These are phyloP conservation scores for Chlorella sp. DNA, from an alignment of 139 green algal species.

Conservation along the genomic window DNA sequence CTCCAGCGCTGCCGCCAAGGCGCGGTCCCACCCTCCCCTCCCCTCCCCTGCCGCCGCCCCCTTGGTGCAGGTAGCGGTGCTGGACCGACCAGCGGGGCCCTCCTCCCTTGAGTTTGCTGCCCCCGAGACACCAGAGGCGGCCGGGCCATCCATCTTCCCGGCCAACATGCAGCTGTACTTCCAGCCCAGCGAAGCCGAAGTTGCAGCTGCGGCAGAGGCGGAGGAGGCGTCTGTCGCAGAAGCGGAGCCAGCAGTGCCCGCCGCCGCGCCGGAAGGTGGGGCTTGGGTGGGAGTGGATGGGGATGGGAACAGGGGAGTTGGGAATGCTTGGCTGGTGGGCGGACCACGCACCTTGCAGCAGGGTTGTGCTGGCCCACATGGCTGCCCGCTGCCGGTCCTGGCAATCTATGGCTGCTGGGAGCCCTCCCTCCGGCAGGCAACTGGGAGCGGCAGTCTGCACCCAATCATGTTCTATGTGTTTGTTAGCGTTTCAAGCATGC, in stretches of 20 bases:
- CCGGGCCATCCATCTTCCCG: conserved; percentile 26
- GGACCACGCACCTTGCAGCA: too few species aligned
- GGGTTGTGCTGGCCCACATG: too few species aligned
- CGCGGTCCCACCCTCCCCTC: neutral
- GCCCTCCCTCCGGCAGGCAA: too few species aligned
- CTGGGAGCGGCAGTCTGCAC: too few species aligned
- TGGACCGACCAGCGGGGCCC: conserved; percentile 19
- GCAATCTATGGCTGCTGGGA: too few species aligned
- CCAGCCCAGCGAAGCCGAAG: neutral
- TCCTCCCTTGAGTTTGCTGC: conserved; percentile 34
- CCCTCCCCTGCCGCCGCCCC: neutral
- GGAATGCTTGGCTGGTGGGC: too few species aligned
- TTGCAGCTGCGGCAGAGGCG: neutral
- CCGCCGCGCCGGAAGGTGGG: neutral
- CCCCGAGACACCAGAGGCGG: conserved; percentile 26
- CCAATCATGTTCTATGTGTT: too few species aligned
- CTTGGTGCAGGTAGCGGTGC: conserved; percentile 17
- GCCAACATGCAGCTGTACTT: conserved; percentile 34
- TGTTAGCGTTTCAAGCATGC: too few species aligned
- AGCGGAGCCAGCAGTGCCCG: neutral
- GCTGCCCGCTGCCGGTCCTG: too few species aligned
- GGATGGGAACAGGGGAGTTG: too few species aligned
- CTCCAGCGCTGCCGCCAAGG: neutral
- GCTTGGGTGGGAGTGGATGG: neutral
- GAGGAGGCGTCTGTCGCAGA: neutral